These are phyloP conservation scores for Phytophthora fragariaefolia DNA, from an alignment of 352 stramenopile genomes.

Conservation along the genomic window DNA sequence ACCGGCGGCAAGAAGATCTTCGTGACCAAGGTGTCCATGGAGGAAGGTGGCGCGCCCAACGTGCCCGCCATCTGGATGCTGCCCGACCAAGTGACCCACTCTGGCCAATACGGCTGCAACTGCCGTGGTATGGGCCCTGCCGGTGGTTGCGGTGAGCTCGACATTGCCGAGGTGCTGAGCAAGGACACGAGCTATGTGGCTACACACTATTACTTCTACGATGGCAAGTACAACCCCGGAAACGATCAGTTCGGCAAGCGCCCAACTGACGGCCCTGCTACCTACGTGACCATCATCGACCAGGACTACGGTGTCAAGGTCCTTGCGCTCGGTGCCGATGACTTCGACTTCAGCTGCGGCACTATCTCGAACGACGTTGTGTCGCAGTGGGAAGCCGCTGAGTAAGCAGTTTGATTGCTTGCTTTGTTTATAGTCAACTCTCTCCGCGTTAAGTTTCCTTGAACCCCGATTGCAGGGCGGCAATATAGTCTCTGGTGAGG, in stretches of 20 bases:
- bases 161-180: slow-evolving; percentile 78
- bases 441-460: slow-evolving; percentile 3
- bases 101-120: slow-evolving; percentile 85
- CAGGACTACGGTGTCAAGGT: slow-evolving; percentile 73
- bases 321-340: slow-evolving; percentile 54
- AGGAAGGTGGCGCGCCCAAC: slow-evolving; percentile 44
- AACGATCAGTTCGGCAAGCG: slow-evolving; percentile 71
- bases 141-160: slow-evolving; percentile 79
- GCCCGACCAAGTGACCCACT: slow-evolving; percentile 70
- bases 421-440: slow-evolving; percentile 28
- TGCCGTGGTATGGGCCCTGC: slow-evolving; percentile 67
- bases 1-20: slow-evolving; percentile 84
- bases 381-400: slow-evolving; percentile 56
- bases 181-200: slow-evolving; percentile 66
- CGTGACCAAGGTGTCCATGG: slow-evolving; percentile 72
- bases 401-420: too few species aligned
- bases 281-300: slow-evolving; percentile 81
- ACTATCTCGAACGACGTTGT: slow-evolving; percentile 63
- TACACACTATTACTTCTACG: slow-evolving; percentile 87
- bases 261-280: slow-evolving; percentile 50
- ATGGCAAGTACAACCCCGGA: slow-evolving; percentile 56
- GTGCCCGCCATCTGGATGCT: slow-evolving; percentile 83
- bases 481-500: slow-evolving; percentile 13
- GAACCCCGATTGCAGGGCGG: slow-evolving; percentile 16
- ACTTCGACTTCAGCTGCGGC: slow-evolving; percentile 69